A percentile compares a stretch with the other conserved stretches of the same genome.
Conservation (phyloP, 202 grass and related monocot species). For the Musa balbisiana region DNA sequence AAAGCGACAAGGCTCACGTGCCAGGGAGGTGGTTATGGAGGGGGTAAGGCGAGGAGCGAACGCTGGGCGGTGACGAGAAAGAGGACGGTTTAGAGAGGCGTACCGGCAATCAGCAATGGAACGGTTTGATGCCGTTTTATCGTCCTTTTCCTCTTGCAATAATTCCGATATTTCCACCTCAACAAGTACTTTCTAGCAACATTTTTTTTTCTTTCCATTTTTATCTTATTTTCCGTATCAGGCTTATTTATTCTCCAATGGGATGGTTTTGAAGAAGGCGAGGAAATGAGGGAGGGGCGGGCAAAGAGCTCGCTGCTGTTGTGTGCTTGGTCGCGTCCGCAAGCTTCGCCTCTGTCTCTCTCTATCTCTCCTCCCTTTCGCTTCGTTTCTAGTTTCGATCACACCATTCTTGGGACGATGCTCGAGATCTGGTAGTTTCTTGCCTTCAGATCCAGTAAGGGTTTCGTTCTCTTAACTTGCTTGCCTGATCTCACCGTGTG, state of each 20-base stretch:
- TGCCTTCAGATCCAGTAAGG: not conserved
- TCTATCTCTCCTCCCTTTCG: not conserved
- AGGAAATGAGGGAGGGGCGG: not conserved
- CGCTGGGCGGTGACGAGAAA: not conserved
- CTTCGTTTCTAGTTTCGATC: not conserved
- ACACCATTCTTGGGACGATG: not conserved
- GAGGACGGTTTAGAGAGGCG: not conserved
- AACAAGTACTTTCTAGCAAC: too few relatives aligned
- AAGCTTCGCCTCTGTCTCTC: not conserved
- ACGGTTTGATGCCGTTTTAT: slow-evolving; percentile 1
- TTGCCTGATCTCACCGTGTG: too few relatives aligned
- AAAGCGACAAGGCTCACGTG: not conserved
- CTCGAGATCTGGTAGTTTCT: not conserved
- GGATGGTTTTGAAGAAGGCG: not conserved
- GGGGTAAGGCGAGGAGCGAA: not conserved
- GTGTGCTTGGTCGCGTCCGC: not conserved
- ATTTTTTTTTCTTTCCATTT: not conserved
- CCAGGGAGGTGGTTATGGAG: too few relatives aligned
- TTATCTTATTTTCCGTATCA: not conserved
- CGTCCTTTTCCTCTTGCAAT: not conserved
- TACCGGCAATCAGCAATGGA: not conserved
- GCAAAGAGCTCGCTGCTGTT: too few relatives aligned
- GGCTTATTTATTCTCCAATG: not conserved
- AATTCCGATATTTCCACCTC: not conserved
- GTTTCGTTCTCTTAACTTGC: not conserved